Evolutionary conservation across 2,329 filamentous ascomycete genomes (phyloP).

Genomic region (Aspergillus hortae): DNA sequence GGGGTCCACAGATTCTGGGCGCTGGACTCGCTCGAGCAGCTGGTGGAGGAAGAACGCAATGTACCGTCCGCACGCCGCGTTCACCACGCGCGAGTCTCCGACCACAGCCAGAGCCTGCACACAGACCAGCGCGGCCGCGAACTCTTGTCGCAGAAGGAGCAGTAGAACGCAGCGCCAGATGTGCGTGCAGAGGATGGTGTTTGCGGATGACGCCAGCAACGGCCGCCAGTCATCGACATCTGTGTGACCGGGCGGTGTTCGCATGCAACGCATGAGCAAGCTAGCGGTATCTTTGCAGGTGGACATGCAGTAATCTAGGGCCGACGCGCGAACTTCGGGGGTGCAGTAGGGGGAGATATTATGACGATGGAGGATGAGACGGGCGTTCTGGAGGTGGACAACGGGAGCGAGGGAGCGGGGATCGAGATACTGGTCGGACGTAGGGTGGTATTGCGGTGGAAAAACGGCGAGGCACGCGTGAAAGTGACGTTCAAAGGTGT

Average conservation of each 20-base stretch:
- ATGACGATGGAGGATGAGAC: slow-evolving; percentile 82
- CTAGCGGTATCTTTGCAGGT: slow-evolving; percentile 75
- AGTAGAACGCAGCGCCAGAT: slow-evolving; percentile 84
- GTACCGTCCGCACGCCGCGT: slow-evolving; percentile 75
- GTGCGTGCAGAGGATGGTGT: slow-evolving; percentile 73
- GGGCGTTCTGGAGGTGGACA: slow-evolving; percentile 74
- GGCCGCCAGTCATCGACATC: slow-evolving; percentile 48
- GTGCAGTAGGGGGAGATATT: slow-evolving; percentile 75
- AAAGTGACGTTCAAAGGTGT: slow-evolving; percentile 80
- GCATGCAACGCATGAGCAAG: slow-evolving; percentile 66
- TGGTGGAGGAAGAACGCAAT: slow-evolving; percentile 74
- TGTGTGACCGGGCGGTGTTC: slow-evolving; percentile 17
- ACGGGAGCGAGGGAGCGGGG: slow-evolving; percentile 71
- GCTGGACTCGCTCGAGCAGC: slow-evolving; percentile 56
- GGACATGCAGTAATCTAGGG: slow-evolving; percentile 72
- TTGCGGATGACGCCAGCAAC: slow-evolving; percentile 64
- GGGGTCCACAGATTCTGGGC: slow-evolving; percentile 37
- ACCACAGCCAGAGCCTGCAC: slow-evolving; percentile 69
- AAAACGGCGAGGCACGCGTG: slow-evolving; percentile 70
- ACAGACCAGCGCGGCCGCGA: slow-evolving; percentile 68
- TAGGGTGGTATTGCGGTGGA: slow-evolving; percentile 68
- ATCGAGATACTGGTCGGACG: slow-evolving; percentile 65
- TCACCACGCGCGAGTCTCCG: slow-evolving; percentile 67
- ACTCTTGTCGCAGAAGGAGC: slow-evolving; percentile 70
- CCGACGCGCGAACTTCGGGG: slow-evolving; percentile 61